phyloP scores from a whole-genome alignment of 352 stramenopile species.

The Phytopythium oedochilum region DNA sequence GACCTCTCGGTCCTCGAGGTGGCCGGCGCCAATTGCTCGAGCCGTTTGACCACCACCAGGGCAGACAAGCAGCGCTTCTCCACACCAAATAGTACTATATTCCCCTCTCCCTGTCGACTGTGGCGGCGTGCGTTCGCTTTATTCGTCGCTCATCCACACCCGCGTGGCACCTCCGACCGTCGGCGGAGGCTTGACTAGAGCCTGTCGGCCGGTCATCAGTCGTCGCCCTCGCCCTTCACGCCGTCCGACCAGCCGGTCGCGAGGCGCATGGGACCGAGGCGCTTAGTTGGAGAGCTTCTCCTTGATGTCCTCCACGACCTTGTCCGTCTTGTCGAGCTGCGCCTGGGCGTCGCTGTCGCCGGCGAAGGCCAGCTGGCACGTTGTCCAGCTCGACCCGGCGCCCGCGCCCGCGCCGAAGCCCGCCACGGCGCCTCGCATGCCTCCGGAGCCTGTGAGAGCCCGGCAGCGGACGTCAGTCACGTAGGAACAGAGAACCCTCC shows the following conservation, averaged over 20 bases:
- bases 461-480: too few species aligned
- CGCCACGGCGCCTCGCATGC: slow-evolving; percentile 56
- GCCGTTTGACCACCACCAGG: too few species aligned
- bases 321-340: slow-evolving; percentile 69
- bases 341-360: slow-evolving; percentile 60
- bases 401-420: slow-evolving; percentile 67
- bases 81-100: slow-evolving; percentile 46
- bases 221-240: not conserved
- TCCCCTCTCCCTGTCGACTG: slow-evolving; percentile 1
- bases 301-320: slow-evolving; percentile 72
- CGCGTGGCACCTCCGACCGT: not conserved
- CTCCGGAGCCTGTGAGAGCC: slow-evolving; percentile 66
- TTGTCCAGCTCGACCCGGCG: slow-evolving; percentile 81
- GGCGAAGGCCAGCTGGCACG: slow-evolving; percentile 79
- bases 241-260: not conserved
- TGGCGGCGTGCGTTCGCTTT: not conserved
- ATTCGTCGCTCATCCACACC: not conserved
- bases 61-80: not conserved
- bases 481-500: too few species aligned
- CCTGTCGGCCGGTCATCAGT: not conserved
- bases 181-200: too few species aligned
- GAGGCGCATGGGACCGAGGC: too few species aligned
- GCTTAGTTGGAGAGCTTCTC: slow-evolving; percentile 39
- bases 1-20: too few species aligned
- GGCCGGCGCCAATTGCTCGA: too few species aligned